Conservation (phyloP, 2,329 filamentous ascomycete genomes). For the Trichoderma sp. region DNA sequence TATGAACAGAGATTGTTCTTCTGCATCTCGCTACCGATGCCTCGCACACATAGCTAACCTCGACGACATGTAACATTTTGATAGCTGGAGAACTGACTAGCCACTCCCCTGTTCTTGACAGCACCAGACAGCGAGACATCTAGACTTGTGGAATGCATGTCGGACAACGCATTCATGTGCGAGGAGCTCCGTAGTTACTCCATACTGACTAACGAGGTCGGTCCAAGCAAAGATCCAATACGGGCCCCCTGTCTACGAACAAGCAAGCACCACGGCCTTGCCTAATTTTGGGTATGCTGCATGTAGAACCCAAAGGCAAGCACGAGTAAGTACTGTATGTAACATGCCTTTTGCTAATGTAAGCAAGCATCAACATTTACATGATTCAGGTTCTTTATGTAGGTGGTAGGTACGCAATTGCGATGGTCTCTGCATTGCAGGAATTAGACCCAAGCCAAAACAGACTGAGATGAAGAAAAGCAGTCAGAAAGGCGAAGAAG, state of each 20-base stretch:
- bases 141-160: background rate
- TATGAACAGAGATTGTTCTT: background rate
- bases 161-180: conserved; percentile 14
- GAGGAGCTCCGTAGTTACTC: conserved; percentile 2
- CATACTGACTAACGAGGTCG: background rate
- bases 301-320: background rate
- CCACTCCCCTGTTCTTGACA: background rate
- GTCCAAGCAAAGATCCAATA: background rate
- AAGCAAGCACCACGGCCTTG: background rate
- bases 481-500: background rate
- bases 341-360: background rate
- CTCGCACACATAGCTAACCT: background rate
- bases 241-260: background rate
- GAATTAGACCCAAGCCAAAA: background rate
- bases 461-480: background rate
- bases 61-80: background rate
- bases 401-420: background rate
- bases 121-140: background rate
- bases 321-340: background rate
- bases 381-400: background rate
- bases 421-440: background rate
- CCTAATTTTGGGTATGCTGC: background rate
- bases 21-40: background rate
- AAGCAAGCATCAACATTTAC: background rate
- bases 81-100: background rate